These are phyloP conservation scores for Chalciporus pseudorubinellus DNA, from an alignment of 768 basidiomycete genomes.

Conservation along the genomic window DNA sequence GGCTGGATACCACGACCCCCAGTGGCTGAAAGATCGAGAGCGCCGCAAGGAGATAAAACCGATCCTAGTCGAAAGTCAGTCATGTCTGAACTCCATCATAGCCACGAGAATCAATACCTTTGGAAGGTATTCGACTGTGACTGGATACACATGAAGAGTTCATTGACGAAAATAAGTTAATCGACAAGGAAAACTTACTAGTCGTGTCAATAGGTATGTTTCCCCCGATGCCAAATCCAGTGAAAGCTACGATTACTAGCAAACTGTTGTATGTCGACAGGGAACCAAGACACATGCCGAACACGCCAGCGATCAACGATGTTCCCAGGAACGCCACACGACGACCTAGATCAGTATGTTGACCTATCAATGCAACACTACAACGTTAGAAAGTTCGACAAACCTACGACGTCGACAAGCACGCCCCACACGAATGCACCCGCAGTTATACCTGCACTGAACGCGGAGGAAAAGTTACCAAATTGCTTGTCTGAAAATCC, in stretches of 20 bases:
- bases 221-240: slow-evolving; percentile 14
- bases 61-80: slow-evolving; percentile 5
- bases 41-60: slow-evolving; percentile 15
- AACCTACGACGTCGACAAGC: slow-evolving; percentile 19
- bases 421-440: slow-evolving; percentile 14
- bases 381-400: not conserved
- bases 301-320: slow-evolving; percentile 11
- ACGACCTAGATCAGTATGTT: slow-evolving; percentile 8
- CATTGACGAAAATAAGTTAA: not conserved
- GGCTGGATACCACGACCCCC: not conserved
- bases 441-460: not conserved
- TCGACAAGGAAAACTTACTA: not conserved
- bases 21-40: slow-evolving; percentile 9
- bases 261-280: slow-evolving; percentile 12
- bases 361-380: not conserved
- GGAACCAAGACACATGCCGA: slow-evolving; percentile 12
- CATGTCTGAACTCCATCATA: not conserved
- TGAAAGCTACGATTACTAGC: slow-evolving; percentile 6
- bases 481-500: slow-evolving; percentile 17
- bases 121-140: slow-evolving; percentile 14
- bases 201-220: slow-evolving; percentile 17
- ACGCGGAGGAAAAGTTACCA: slow-evolving; percentile 3
- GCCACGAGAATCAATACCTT: not conserved
- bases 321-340: slow-evolving; percentile 15
- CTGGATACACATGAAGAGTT: not conserved